phyloP scores from a whole-genome alignment of 139 green algal species.

The Picocystis salinarum region DNA sequence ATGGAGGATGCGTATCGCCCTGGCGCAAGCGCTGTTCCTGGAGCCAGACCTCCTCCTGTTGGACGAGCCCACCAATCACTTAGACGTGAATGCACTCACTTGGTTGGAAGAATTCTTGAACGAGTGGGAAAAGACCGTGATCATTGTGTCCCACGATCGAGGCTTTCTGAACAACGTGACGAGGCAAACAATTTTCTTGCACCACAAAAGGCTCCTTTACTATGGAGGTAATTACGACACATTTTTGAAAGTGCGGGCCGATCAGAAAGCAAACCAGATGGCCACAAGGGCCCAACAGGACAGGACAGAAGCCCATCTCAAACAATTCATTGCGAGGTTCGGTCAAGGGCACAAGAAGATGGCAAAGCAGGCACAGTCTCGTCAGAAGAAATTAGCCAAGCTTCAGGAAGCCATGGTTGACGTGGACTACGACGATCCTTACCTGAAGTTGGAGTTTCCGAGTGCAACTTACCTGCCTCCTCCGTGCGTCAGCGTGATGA shows the following conservation, averaged over 20 bases:
- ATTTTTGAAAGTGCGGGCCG: conserved; percentile 61
- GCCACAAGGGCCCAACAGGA: conserved; percentile 28
- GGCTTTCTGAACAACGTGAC: conserved; percentile 91
- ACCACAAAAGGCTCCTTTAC: conserved; percentile 62
- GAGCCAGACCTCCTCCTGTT: conserved; percentile 70
- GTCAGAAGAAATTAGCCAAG: conserved; percentile 19
- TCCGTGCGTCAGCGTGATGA: conserved; percentile 15
- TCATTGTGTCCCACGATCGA: conserved; percentile 71
- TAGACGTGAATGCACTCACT: conserved; percentile 79
- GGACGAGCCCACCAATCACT: conserved; percentile 52
- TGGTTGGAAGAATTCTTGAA: conserved; percentile 89
- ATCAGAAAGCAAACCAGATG: conserved; percentile 85
- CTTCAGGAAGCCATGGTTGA: conserved; percentile 10
- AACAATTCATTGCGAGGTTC: conserved; percentile 29
- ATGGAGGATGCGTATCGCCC: conserved; percentile 89
- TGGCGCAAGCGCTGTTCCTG: conserved; percentile 80
- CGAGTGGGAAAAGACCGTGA: conserved; percentile 70
- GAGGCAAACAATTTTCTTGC: conserved; percentile 89
- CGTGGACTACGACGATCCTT: conserved; percentile 16
- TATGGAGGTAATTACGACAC: conserved; percentile 76
- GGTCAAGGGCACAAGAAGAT: conserved; percentile 16
- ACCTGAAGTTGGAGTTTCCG: conserved; percentile 17
- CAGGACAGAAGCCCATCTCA: conserved; percentile 9
- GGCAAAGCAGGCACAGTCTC: conserved; percentile 13
- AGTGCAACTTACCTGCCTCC: conserved; percentile 10